Evolutionary conservation across 352 stramenopile genomes (phyloP).

Genomic region (Pythium guiyangense): DNA sequence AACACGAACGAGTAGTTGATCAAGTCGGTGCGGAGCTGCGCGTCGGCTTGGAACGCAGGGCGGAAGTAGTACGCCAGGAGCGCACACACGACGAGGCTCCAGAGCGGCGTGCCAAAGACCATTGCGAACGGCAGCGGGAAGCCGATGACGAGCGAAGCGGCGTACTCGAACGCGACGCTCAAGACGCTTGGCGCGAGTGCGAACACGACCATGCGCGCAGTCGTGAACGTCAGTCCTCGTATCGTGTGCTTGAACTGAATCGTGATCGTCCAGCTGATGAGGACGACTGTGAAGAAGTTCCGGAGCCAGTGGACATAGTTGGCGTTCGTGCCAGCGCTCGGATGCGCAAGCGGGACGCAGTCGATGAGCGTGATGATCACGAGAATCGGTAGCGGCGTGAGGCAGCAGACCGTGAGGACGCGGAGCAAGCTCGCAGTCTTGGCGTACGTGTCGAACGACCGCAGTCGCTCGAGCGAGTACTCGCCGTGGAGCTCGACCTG

Average conservation of each 20-base stretch:
- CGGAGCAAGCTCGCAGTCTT: background rate
- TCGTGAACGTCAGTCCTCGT: slow-evolving; percentile 2
- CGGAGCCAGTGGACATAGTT: slow-evolving; percentile 10
- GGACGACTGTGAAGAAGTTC: slow-evolving; percentile 11
- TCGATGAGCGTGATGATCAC: slow-evolving; percentile 6
- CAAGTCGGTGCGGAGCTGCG: slow-evolving; percentile 13
- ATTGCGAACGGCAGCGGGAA: slow-evolving; percentile 42
- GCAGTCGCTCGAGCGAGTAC: slow-evolving; percentile 13
- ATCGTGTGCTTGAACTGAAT: slow-evolving; percentile 21
- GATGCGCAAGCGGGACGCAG: slow-evolving; percentile 1
- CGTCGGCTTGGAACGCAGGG: slow-evolving; percentile 13
- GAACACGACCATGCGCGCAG: slow-evolving; percentile 9
- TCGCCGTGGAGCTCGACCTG: slow-evolving; percentile 20
- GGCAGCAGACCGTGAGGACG: slow-evolving; percentile 2
- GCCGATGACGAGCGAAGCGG: slow-evolving; percentile 20
- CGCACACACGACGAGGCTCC: slow-evolving; percentile 14
- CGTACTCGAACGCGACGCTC: slow-evolving; percentile 16
- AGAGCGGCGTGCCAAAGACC: slow-evolving; percentile 18
- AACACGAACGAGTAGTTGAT: slow-evolving; percentile 28
- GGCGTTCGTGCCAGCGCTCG: background rate
- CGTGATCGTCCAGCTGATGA: slow-evolving; percentile 25
- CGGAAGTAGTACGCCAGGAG: slow-evolving; percentile 24
- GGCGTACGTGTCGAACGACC: background rate
- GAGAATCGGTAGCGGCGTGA: slow-evolving; percentile 10
- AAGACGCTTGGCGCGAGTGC: slow-evolving; percentile 14